Evolutionary conservation across 306 rosid genomes (phyloP), one percentile per base, ranked within the genome.

Genomic region (Carpinus viminea): DNA sequence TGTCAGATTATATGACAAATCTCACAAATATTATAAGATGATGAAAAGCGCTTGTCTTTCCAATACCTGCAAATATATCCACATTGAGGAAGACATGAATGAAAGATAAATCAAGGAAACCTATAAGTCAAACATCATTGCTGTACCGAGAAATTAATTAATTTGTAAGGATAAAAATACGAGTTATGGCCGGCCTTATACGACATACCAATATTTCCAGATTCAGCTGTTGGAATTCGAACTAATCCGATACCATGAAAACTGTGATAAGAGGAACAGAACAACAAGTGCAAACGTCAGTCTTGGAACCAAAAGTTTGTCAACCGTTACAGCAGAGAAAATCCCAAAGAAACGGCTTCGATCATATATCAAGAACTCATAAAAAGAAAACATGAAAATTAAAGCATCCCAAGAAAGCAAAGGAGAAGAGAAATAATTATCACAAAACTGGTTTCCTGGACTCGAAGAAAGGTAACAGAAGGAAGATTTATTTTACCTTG

Each of bases 401-500:
- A 57, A 76, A 48, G 38, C 20, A 72, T 31, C 20, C 46, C 70
- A 64, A 11, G 12, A 36, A 8, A 36, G 45, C 17, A 5, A 21
- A 5, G 18, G 47, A 50, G 50, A 47, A 72, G 11, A 48, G 0
- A 43, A 59, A 59, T 65, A 64, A 12, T 7, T n/a, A 31, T 31
- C n/a, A 59, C 15, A 34, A 72, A 51, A 10, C 12, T 41, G 21
- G 36, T 75, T 26, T 48, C 28, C 64, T 36, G 51, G 72, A 16
- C 50, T 64, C 26, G 36, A 36, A 68, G 64, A 64, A 24, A 74
- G 52, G 59, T 50, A 73, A 78, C 24, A 12, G 34, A 70, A 72
- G 70, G 80, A 80, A 65, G 80, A 55, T 17, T 56, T 76, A 28
- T 20, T 62, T 85, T 81, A 87, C 97, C 94, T 92, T 79, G 45